A percentile compares a stretch with the other conserved stretches of the same genome.
phyloP scores from a whole-genome alignment of 306 rosid genomes.

The Quercus cerris region DNA sequence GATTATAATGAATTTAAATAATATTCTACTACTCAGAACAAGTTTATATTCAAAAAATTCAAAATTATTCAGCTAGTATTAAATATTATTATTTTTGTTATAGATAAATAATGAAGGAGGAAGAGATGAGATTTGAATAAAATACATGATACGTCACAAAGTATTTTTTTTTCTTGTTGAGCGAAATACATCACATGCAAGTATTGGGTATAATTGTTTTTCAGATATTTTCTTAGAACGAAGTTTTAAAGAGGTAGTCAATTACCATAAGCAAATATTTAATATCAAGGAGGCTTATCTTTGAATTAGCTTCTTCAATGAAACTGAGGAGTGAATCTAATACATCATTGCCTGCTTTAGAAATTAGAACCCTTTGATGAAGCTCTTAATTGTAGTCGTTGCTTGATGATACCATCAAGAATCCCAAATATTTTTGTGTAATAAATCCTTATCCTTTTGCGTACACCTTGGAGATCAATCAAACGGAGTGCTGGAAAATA shows the following conservation, averaged over 20 bases:
- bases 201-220: too few relatives aligned
- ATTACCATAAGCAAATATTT: not conserved
- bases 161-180: too few relatives aligned
- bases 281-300: not conserved
- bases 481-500: not conserved
- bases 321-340: not conserved
- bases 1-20: too few relatives aligned
- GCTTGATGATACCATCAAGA: not conserved
- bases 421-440: not conserved
- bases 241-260: not conserved
- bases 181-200: too few relatives aligned
- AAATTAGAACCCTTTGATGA: not conserved
- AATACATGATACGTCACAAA: too few relatives aligned
- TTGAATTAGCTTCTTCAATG: not conserved
- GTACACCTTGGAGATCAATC: not conserved
- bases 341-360: not conserved
- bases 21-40: too few relatives aligned
- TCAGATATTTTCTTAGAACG: too few relatives aligned
- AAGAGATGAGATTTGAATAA: too few relatives aligned
- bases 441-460: not conserved
- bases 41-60: too few relatives aligned
- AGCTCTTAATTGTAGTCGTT: not conserved
- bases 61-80: too few relatives aligned
- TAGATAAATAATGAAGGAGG: too few relatives aligned
- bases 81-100: too few relatives aligned